A percentile compares a stretch with the other conserved stretches of the same genome.
Conservation (phyloP, 768 basidiomycete species). For the Mycena pura region DNA sequence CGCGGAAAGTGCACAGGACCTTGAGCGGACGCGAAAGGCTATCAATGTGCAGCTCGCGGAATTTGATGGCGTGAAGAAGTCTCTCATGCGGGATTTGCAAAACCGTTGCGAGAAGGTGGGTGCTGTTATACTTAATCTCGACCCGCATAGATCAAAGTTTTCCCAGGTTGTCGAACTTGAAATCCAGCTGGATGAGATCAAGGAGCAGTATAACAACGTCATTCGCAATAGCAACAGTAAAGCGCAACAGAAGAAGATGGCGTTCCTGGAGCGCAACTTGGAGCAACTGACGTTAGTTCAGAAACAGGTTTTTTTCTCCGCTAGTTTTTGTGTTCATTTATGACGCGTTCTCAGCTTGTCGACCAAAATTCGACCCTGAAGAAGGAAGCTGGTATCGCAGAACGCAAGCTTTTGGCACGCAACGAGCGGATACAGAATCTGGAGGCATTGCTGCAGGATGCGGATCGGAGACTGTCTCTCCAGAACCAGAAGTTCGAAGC, state of each 20-base stretch:
- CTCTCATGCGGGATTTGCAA: constrained; percentile 97
- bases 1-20: constrained; percentile 95
- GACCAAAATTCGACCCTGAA: constrained; percentile 97
- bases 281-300: constrained; percentile 95
- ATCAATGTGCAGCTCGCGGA: constrained; percentile 98
- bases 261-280: constrained; percentile 95
- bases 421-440: constrained; percentile 98
- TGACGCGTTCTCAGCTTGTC: constrained; percentile 70
- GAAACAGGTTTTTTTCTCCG: constrained; percentile 77
- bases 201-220: constrained; percentile 98
- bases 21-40: constrained; percentile 94
- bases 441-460: constrained; percentile 90
- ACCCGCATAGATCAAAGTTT: neutral
- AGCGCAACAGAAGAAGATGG: constrained; percentile 99
- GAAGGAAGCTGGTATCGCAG: constrained; percentile 96
- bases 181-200: constrained; percentile 97
- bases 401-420: constrained; percentile 93
- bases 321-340: constrained; percentile 8
- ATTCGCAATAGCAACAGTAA: constrained; percentile 98
- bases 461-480: constrained; percentile 88
- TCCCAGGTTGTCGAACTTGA: constrained; percentile 95
- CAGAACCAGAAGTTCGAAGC: constrained; percentile 97
- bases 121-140: constrained; percentile 12
- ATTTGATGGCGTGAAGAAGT: constrained; percentile 98
- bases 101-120: constrained; percentile 98